Evolutionary conservation across 208 protist species (phyloP).

Genomic region (Leishmania aethiopica): DNA sequence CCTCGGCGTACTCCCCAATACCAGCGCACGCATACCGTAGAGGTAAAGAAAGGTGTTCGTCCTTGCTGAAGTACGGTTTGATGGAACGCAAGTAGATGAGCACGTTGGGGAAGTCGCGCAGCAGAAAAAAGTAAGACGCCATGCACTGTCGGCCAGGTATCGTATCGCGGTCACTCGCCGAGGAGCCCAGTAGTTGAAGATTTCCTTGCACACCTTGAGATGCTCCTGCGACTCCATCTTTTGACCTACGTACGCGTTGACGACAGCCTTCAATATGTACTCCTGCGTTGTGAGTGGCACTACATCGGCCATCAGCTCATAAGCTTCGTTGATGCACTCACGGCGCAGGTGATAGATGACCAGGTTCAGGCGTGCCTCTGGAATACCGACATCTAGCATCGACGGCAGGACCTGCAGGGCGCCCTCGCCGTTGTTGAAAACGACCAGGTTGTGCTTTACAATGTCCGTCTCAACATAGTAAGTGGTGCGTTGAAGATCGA

Average conservation of each 20-base stretch:
- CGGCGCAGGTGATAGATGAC: constrained; percentile 97
- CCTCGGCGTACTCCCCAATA: constrained; percentile 86
- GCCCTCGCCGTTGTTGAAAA: constrained; percentile 96
- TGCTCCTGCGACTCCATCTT: constrained; percentile 89
- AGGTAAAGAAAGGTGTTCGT: constrained; percentile 95
- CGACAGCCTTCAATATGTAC: constrained; percentile 96
- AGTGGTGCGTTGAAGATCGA: constrained; percentile 87
- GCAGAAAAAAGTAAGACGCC: constrained; percentile 97
- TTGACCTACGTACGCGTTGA: constrained; percentile 93
- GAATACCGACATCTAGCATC: constrained; percentile 91
- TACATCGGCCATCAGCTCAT: constrained; percentile 94
- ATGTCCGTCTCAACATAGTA: constrained; percentile 94
- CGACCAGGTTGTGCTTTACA: constrained; percentile 97
- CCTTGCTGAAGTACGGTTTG: constrained; percentile 95
- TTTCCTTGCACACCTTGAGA: constrained; percentile 94
- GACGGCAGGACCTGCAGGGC: constrained; percentile 95
- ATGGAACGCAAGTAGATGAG: constrained; percentile 96
- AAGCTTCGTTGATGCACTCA: constrained; percentile 94
- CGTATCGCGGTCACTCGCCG: constrained; percentile 96
- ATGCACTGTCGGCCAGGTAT: constrained; percentile 97
- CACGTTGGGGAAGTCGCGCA: constrained; percentile 96
- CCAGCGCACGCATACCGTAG: constrained; percentile 92
- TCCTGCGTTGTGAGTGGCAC: constrained; percentile 93
- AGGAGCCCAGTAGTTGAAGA: constrained; percentile 96
- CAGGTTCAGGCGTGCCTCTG: constrained; percentile 96